Base-by-base conservation (phyloP, 768 basidiomycete species). In the Boletus eberwhitei region DNA sequence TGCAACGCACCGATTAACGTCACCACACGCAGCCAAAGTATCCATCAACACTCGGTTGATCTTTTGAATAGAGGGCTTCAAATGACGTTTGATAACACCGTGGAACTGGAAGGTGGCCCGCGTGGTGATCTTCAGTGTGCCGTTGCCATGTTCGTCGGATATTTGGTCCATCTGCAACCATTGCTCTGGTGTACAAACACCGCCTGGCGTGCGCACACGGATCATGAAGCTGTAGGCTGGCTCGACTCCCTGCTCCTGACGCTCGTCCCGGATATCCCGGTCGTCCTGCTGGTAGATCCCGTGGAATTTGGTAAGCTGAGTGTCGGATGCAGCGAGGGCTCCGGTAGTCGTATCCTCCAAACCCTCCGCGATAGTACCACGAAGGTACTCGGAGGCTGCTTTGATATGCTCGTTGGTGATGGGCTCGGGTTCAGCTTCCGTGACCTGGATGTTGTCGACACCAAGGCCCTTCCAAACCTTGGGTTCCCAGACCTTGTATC, bases 321-420 rank as follows among this genome's bases (percentile, higher is more conserved):
- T 87, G 70, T 99, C 97, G 59, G 85, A 86, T 6, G 93, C 77
- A 13, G 94, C 88, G 31, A 98, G 83, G n/a, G 92, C 90, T 48
- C 93, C 96, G 1, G 96, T 97, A 51, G 78, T 83, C 51, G 75
- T 80, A 70, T 98, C 96, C 60, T 81, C 78, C 35, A 99, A 81
- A 43, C 97, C 96, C 69, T 98, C 95, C 1, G 77, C 79, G 69
- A 99, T 98, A 36, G 97, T 98, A 2, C 97, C 97, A 50, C 97
- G 89, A 21, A 98, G 81, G 75, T 88, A 98, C 52, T 86, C 84
- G 44, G 90, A 93, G 6, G 96, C 94, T 45, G 90, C 97, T 77
- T 98, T 99, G 81, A 98, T 98, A 73, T 98, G 93, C 74, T 99
- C 97, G 77, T 98, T 98, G 51, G 97, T 98, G 71, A 99, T 96